phyloP scores from a whole-genome alignment of 2,329 filamentous ascomycete genomes.

The Exophiala sp. region DNA sequence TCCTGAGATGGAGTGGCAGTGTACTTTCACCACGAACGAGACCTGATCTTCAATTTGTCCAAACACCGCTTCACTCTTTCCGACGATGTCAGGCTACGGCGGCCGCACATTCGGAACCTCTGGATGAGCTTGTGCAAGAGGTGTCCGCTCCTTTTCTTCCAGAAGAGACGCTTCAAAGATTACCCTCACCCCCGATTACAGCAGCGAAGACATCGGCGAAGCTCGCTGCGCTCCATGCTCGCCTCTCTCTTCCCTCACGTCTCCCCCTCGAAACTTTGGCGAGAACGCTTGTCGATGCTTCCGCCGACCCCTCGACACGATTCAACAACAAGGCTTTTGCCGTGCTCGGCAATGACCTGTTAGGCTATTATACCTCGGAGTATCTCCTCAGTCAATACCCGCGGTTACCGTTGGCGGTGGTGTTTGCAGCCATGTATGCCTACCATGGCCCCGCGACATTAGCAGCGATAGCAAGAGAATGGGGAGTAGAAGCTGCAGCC shows the following conservation, averaged over 20 bases:
- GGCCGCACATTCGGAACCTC: slow-evolving; percentile 30
- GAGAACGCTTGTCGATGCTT: slow-evolving; percentile 75
- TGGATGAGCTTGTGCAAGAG: slow-evolving; percentile 31
- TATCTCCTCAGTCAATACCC: slow-evolving; percentile 83
- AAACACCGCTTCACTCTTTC: slow-evolving; percentile 35
- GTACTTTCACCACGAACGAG: slow-evolving; percentile 45
- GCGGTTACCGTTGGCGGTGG: slow-evolving; percentile 78
- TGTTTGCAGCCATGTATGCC: slow-evolving; percentile 79
- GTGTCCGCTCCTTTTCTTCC: slow-evolving; percentile 31
- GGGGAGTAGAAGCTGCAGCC: slow-evolving; percentile 86
- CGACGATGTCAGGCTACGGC: slow-evolving; percentile 41
- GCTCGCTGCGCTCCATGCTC: slow-evolving; percentile 84
- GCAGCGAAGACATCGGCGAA: slow-evolving; percentile 71
- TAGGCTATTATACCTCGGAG: slow-evolving; percentile 85
- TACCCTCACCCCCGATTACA: slow-evolving; percentile 66
- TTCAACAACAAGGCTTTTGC: slow-evolving; percentile 89
- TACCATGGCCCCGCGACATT: slow-evolving; percentile 74
- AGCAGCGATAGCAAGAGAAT: slow-evolving; percentile 67
- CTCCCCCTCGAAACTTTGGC: slow-evolving; percentile 82
- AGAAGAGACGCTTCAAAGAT: slow-evolving; percentile 37
- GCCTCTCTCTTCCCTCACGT: slow-evolving; percentile 72
- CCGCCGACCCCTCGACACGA: slow-evolving; percentile 68
- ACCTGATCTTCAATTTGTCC: slow-evolving; percentile 35
- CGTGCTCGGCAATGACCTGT: slow-evolving; percentile 71
- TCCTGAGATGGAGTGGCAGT: slow-evolving; percentile 48